Conservation (phyloP, 2,329 filamentous ascomycete genomes). For the Cytospora mali region DNA sequence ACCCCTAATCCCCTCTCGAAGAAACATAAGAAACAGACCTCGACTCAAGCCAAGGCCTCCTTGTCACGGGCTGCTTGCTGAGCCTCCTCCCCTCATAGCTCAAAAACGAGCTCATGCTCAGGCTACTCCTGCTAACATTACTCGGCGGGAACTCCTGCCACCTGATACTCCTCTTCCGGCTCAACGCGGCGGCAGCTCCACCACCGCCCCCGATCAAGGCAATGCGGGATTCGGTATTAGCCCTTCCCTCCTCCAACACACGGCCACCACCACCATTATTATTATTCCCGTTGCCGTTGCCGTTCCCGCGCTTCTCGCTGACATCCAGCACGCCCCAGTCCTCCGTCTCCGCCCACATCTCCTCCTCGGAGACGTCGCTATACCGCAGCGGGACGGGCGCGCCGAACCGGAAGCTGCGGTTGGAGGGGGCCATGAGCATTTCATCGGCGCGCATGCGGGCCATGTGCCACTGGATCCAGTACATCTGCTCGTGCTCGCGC, state of each 20-base stretch:
- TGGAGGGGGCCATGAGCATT: conserved; percentile 24
- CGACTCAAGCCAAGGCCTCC: conserved; percentile 26
- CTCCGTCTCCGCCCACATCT: conserved; percentile 30
- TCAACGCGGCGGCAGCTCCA: conserved; percentile 10
- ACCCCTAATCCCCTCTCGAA: neutral
- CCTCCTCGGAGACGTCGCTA: conserved; percentile 29
- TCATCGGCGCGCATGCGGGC: conserved; percentile 35
- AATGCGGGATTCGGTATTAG: neutral
- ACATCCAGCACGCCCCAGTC: conserved; percentile 31
- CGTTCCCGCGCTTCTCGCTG: conserved; percentile 18
- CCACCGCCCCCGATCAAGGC: neutral
- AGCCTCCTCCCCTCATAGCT: conserved; percentile 26
- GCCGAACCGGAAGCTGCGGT: conserved; percentile 31
- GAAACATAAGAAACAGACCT: conserved; percentile 25
- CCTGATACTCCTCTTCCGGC: conserved; percentile 24
- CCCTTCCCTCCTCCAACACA: conserved; percentile 2
- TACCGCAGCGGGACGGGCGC: conserved; percentile 30
- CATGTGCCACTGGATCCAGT: conserved; percentile 50
- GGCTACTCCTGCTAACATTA: conserved; percentile 21
- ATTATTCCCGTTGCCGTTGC: neutral
- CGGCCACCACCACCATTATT: neutral
- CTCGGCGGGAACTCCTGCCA: conserved; percentile 29
- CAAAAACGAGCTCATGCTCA: conserved; percentile 16
- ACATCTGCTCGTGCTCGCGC: conserved; percentile 64
- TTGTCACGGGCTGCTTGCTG: conserved; percentile 19